Conservation (phyloP, 495 filamentous ascomycete genomes). For the Wilcoxina mikolae region DNA sequence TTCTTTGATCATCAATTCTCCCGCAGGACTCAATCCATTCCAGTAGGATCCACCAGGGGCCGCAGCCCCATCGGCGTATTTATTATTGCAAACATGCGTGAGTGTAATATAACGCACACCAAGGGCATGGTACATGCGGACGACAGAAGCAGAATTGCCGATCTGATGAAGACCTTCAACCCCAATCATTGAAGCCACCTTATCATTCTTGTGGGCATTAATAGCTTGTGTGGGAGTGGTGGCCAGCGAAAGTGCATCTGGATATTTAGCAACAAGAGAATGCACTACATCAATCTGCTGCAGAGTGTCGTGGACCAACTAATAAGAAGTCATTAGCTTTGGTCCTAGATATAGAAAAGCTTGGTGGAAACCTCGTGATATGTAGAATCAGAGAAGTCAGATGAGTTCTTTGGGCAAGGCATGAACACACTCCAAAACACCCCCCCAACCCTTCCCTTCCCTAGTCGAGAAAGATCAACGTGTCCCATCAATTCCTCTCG, state of each 20-base stretch:
- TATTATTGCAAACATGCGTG: slow-evolving; percentile 89
- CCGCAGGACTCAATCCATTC: slow-evolving; percentile 53
- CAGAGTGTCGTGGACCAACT: slow-evolving; percentile 50
- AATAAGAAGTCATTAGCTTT: neutral
- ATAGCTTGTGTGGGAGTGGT: slow-evolving; percentile 44
- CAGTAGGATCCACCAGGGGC: slow-evolving; percentile 33
- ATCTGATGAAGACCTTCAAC: slow-evolving; percentile 95
- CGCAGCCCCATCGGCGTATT: slow-evolving; percentile 72
- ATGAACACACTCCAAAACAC: slow-evolving; percentile 88
- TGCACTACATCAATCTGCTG: slow-evolving; percentile 72
- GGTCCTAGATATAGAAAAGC: slow-evolving; percentile 34
- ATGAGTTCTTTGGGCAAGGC: slow-evolving; percentile 51
- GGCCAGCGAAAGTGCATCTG: slow-evolving; percentile 49
- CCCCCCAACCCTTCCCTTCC: slow-evolving; percentile 41
- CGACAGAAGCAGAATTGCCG: slow-evolving; percentile 63
- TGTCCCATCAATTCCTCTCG: slow-evolving; percentile 50
- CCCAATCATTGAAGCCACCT: slow-evolving; percentile 50
- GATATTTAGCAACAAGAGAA: slow-evolving; percentile 53
- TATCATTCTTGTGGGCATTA: slow-evolving; percentile 31
- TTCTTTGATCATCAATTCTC: slow-evolving; percentile 51
- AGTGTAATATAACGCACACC: slow-evolving; percentile 88
- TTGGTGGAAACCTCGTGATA: too few relatives aligned
- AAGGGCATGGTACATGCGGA: slow-evolving; percentile 57
- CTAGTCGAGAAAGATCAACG: slow-evolving; percentile 61
- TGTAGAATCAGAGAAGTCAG: slow-evolving; percentile 56